Percentiles rank a stretch among this genome's conserved stretches.
phyloP scores from a whole-genome alignment of 2,329 filamentous ascomycete genomes.

The Talaromyces sp. region DNA sequence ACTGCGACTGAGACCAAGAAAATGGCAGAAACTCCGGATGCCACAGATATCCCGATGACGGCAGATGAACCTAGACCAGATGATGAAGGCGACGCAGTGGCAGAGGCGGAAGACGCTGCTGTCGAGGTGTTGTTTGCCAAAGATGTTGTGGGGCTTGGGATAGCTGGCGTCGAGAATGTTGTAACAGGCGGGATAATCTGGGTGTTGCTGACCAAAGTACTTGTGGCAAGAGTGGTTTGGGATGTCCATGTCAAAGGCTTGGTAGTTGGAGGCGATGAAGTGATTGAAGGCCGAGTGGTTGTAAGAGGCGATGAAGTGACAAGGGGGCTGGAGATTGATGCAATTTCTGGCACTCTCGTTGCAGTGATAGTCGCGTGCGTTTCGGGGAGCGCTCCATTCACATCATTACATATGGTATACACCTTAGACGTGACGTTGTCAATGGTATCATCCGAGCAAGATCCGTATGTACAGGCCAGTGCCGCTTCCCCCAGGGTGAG shows the following conservation, averaged over 20 bases:
- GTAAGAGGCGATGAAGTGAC: constrained; percentile 11
- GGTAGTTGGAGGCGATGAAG: background rate
- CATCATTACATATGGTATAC: constrained; percentile 53
- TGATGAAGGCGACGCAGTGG: constrained; percentile 6
- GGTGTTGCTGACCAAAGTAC: background rate
- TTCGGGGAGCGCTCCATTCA: constrained; percentile 28
- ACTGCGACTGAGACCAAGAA: constrained; percentile 30
- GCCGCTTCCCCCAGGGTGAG: constrained; percentile 70
- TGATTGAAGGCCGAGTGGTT: background rate
- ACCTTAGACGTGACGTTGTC: constrained; percentile 37
- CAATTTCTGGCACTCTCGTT: constrained; percentile 19
- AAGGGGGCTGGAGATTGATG: constrained; percentile 9
- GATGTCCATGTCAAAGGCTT: background rate
- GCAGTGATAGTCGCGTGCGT: constrained; percentile 36
- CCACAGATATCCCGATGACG: constrained; percentile 34
- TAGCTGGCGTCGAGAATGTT: background rate
- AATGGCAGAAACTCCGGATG: constrained; percentile 30
- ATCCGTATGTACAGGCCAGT: constrained; percentile 60
- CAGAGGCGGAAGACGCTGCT: background rate
- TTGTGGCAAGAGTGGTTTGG: background rate
- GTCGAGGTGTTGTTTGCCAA: background rate
- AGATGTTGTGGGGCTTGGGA: background rate
- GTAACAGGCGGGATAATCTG: background rate
- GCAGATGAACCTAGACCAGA: constrained; percentile 23
- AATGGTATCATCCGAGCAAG: constrained; percentile 49